phyloP scores from a whole-genome alignment of 306 rosid species.

The Lathyrus oleraceus region DNA sequence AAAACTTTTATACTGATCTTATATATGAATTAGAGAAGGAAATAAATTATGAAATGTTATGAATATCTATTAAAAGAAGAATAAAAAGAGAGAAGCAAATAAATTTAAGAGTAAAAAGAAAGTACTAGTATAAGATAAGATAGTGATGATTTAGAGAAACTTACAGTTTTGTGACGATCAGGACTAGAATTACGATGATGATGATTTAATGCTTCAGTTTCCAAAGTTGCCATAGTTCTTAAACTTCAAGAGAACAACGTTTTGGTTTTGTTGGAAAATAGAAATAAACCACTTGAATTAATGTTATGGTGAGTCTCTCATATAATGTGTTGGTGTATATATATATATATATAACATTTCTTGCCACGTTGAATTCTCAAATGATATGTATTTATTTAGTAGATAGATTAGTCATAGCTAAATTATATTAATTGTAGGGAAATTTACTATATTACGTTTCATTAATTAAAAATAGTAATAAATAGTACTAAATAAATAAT shows the following conservation, averaged over 20 bases:
- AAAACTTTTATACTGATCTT: too few species aligned
- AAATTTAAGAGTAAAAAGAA: background rate
- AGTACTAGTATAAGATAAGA: background rate
- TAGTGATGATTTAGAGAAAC: conserved; percentile 20
- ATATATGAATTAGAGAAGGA: too few species aligned
- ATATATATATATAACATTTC: background rate
- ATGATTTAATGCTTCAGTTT: conserved; percentile 27
- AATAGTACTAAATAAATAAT: too few species aligned
- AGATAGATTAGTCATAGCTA: background rate
- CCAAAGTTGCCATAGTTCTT: conserved; percentile 32
- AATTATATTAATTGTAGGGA: background rate
- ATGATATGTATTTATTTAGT: background rate
- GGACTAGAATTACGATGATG: background rate
- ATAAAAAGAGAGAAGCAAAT: background rate
- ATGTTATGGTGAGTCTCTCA: background rate
- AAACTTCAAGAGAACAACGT: background rate
- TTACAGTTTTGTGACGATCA: conserved; percentile 21
- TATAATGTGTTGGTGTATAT: background rate
- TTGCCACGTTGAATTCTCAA: background rate
- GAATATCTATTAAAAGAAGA: background rate
- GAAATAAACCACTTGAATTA: background rate
- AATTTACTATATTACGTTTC: too few species aligned
- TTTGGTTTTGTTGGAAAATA: background rate
- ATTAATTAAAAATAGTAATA: too few species aligned
- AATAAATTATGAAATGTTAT: too few species aligned